Percentiles rank a stretch among this genome's conserved stretches.
Conservation (phyloP, 148 eudicot genomes). For the Mesembryanthemum crystallinum region DNA sequence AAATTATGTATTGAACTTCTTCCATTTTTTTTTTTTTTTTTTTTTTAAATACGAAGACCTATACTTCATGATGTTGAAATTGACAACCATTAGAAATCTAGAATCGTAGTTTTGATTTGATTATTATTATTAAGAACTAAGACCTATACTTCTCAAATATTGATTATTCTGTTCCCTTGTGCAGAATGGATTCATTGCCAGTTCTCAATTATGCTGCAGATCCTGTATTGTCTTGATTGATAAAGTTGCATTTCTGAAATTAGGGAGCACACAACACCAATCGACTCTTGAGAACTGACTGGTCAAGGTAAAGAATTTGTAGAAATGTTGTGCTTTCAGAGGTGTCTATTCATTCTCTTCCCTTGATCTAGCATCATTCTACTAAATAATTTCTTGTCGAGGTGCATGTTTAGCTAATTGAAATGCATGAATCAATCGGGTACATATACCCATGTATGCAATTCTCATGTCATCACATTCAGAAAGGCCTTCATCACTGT, state of each 20-base stretch:
- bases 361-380: not conserved
- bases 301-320: not conserved
- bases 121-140: too few relatives aligned
- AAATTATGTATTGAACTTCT: too few relatives aligned
- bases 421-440: too few relatives aligned
- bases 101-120: not conserved
- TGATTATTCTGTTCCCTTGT: not conserved
- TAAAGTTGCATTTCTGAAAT: not conserved
- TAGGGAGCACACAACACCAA: not conserved
- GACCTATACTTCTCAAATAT: not conserved
- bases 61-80: not conserved
- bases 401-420: too few relatives aligned
- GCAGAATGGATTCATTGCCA: constrained; percentile 26
- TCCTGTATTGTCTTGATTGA: constrained; percentile 21
- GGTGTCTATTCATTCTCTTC: not conserved
- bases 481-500: too few relatives aligned
- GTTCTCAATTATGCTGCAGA: constrained; percentile 32
- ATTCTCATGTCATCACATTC: too few relatives aligned
- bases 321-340: not conserved
- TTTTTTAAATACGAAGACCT: too few relatives aligned
- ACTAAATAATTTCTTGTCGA: not conserved
- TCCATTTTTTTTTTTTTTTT: too few relatives aligned
- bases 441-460: too few relatives aligned
- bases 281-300: not conserved
- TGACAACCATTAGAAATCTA: not conserved